Evolutionary conservation across 31 red algal genomes (phyloP), one percentile per base, ranked within the genome.

Genomic region (Endocladia muricata): DNA sequence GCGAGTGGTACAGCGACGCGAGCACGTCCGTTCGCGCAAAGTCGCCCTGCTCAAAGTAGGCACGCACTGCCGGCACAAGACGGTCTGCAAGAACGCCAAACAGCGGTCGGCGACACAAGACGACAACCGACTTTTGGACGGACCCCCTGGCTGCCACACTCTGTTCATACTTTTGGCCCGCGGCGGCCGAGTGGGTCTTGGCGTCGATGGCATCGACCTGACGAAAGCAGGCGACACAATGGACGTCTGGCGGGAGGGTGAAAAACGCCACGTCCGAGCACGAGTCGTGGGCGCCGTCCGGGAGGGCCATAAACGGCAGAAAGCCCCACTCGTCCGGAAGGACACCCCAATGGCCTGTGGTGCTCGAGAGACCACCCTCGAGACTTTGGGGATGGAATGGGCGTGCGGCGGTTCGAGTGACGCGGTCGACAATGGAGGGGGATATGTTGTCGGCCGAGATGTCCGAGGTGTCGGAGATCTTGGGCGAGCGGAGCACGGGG

Each of bases 1-100:
- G 36, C 23, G 77, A 64, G 70, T 94, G 92, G 63, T 77, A 94
- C 3, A 94, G 62, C 13, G 80, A 73, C 17, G 78, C 81, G 4
- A 94, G 69, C 22, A 89, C 81, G 63, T 83, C 84, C 34, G 92
- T 94, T 41, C 85, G 83, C 44, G 79, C 87, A 85, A 94, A 94
- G 43, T 94, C 92, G 34, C 47, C 76, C 55, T 94, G 92, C 21
- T 89, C 92, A 74, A 94, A 94, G 75, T 94, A 94, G 4, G 86
- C 83, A 39, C 74, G 76, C 30, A 94, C 91, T 28, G 76, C 91
- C 21, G 78, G 85, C 41, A 62, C 73, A 2, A 94, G 68, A 13
- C 86, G 91, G 52, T 86, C 91, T 55, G 72, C 43, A 9, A 94
- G 44, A 15, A 86, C 78, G 31, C 91, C 91, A 64, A 79, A 94